phyloP scores from a whole-genome alignment of 192 early-diverging fungal genomes.

The Polychytrium aggregatum region DNA sequence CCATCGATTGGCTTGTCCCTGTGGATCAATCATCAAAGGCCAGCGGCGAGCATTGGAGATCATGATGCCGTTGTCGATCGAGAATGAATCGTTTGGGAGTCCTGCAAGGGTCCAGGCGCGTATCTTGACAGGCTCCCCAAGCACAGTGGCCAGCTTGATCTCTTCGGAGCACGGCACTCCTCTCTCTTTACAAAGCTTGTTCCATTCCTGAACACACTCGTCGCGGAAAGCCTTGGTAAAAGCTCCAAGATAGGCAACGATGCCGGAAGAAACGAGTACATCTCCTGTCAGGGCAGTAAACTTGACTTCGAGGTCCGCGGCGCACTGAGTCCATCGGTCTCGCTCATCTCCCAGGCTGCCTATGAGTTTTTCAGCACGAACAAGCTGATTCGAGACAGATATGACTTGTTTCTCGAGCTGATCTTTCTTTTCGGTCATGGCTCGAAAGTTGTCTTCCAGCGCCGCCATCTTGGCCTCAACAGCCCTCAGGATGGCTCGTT shows the following conservation, averaged over 20 bases:
- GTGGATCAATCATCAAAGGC: conserved; percentile 53
- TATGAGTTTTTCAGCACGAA: conserved; percentile 51
- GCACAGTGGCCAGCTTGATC: conserved; percentile 32
- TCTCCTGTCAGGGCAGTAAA: conserved; percentile 42
- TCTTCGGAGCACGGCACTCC: conserved; percentile 44
- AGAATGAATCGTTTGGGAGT: conserved; percentile 48
- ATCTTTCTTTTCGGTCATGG: conserved; percentile 46
- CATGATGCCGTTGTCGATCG: conserved; percentile 49
- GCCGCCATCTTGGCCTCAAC: conserved; percentile 45
- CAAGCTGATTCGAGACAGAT: conserved; percentile 47
- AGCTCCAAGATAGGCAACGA: conserved; percentile 48
- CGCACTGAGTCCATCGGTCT: conserved; percentile 50
- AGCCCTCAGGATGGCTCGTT: conserved; percentile 42
- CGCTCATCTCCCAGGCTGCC: conserved; percentile 45
- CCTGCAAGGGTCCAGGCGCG: conserved; percentile 44
- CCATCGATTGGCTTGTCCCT: conserved; percentile 51
- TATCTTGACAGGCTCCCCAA: conserved; percentile 44
- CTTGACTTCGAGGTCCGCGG: conserved; percentile 33
- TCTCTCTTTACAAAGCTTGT: conserved; percentile 23
- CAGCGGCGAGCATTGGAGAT: conserved; percentile 45
- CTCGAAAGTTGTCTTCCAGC: conserved; percentile 42
- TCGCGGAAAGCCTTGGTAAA: conserved; percentile 49
- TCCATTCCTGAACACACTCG: conserved; percentile 40
- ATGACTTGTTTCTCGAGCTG: conserved; percentile 41
- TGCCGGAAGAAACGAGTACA: conserved; percentile 46